A percentile compares a stretch with the other conserved stretches of the same genome.
These are phyloP conservation scores for Ceratonia siliqua DNA, from an alignment of 306 rosid genomes.

Conservation along the genomic window DNA sequence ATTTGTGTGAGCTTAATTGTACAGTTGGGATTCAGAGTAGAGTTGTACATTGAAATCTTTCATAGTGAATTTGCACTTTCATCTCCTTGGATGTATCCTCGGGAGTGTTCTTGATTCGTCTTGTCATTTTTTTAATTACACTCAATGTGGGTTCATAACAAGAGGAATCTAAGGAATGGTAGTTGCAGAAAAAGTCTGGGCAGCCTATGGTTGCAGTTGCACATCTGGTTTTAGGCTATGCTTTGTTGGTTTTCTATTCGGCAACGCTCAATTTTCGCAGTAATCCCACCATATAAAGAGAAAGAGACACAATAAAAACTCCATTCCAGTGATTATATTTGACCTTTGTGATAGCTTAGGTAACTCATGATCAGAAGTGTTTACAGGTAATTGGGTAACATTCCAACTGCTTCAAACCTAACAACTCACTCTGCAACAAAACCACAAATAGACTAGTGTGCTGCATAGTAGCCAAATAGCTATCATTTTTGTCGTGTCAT, in stretches of 20 bases:
- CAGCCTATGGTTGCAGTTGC: conserved; percentile 43
- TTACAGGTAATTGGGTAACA: conserved; percentile 30
- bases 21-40: too few relatives aligned
- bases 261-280: conserved; percentile 20
- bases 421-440: conserved; percentile 16
- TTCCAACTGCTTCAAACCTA: conserved; percentile 39
- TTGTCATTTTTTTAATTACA: background rate
- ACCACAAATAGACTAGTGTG: background rate
- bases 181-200: conserved; percentile 39
- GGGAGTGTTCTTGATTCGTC: too few relatives aligned
- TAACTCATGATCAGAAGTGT: conserved; percentile 16
- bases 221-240: conserved; percentile 47
- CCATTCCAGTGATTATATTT: conserved; percentile 20
- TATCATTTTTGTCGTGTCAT: too few relatives aligned
- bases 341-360: conserved; percentile 25
- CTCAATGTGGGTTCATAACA: background rate
- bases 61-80: too few relatives aligned
- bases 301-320: conserved; percentile 15
- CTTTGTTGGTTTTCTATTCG: conserved; percentile 7
- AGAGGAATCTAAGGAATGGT: conserved; percentile 46
- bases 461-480: background rate
- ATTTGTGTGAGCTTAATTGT: too few relatives aligned
- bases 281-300: background rate
- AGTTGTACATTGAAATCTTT: too few relatives aligned
- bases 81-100: too few relatives aligned